Conservation (phyloP, 305 asterid species). For the Fraxinus ornus region DNA sequence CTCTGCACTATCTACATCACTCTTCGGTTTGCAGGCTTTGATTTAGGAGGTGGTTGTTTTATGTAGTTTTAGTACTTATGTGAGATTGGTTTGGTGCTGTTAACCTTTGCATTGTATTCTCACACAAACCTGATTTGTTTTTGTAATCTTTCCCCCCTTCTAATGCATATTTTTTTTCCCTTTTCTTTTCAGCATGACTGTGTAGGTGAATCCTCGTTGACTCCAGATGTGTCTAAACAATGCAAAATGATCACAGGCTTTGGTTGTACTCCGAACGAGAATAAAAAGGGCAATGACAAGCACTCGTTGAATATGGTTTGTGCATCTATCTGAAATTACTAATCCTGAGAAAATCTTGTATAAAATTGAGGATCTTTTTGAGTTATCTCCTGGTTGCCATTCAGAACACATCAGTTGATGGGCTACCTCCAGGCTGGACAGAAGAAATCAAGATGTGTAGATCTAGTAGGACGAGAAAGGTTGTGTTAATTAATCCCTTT, state of each 20-base stretch:
- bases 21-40: not conserved
- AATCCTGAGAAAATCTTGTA: slow-evolving; percentile 16
- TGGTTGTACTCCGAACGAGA: slow-evolving; percentile 21
- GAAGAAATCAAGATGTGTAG: slow-evolving; percentile 49
- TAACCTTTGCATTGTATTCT: not conserved
- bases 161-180: not conserved
- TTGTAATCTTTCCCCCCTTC: not conserved
- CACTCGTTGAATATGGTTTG: slow-evolving; percentile 31
- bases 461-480: slow-evolving; percentile 35
- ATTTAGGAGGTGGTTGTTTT: not conserved
- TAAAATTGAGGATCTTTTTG: slow-evolving; percentile 18
- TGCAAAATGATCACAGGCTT: slow-evolving; percentile 18
- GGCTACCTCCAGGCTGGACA: slow-evolving; percentile 69
- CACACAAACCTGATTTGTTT: not conserved
- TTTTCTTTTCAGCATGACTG: slow-evolving; percentile 28
- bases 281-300: slow-evolving; percentile 1
- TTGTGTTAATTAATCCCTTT: slow-evolving; percentile 47
- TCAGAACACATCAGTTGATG: slow-evolving; percentile 37
- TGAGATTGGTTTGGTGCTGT: not conserved
- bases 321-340: slow-evolving; percentile 21
- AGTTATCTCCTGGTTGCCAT: slow-evolving; percentile 40
- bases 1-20: not conserved
- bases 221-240: slow-evolving; percentile 23
- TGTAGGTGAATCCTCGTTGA: slow-evolving; percentile 20
- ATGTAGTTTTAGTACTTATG: not conserved